A percentile compares a stretch with the other conserved stretches of the same genome.
These are phyloP conservation scores for Endogone sp. DNA, from an alignment of 192 early-diverging fungal species.

Conservation along the genomic window DNA sequence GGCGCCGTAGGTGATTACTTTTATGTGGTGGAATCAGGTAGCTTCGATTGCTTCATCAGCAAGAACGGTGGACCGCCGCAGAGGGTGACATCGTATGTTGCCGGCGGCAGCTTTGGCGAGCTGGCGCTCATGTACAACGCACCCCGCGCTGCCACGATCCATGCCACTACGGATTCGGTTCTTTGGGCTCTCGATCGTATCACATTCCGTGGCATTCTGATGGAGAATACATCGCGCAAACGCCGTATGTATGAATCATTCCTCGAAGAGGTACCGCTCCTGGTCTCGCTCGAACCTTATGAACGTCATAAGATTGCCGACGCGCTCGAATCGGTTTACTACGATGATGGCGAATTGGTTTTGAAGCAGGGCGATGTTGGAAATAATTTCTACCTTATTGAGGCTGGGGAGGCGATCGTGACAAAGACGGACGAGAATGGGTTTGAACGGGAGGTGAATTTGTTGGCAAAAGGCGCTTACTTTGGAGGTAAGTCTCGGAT, in stretches of 20 bases:
- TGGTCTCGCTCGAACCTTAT: slow-evolving; percentile 89
- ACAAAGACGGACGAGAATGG: slow-evolving; percentile 78
- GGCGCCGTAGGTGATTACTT: slow-evolving; percentile 97
- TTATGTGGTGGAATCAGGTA: slow-evolving; percentile 95
- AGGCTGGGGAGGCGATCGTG: slow-evolving; percentile 83
- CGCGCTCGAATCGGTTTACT: slow-evolving; percentile 90
- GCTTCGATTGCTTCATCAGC: slow-evolving; percentile 86
- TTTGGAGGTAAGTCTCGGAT: slow-evolving; percentile 94
- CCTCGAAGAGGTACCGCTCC: slow-evolving; percentile 86
- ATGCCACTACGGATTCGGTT: slow-evolving; percentile 75
- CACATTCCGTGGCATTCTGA: slow-evolving; percentile 94
- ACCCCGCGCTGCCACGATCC: slow-evolving; percentile 94
- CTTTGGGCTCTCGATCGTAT: slow-evolving; percentile 98
- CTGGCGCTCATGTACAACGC: slow-evolving; percentile 99
- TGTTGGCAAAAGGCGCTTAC: slow-evolving; percentile 81
- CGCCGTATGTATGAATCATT: slow-evolving; percentile 95
- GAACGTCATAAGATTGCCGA: slow-evolving; percentile 99
- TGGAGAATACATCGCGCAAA: slow-evolving; percentile 97
- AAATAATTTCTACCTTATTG: slow-evolving; percentile 94
- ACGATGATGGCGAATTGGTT: slow-evolving; percentile 76
- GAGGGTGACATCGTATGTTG: slow-evolving; percentile 76
- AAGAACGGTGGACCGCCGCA: slow-evolving; percentile 58
- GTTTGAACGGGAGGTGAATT: slow-evolving; percentile 67
- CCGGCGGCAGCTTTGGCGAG: slow-evolving; percentile 95
- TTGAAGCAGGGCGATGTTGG: slow-evolving; percentile 93